phyloP scores from a whole-genome alignment of 495 filamentous ascomycete species.

The Emericellopsis terricola region DNA sequence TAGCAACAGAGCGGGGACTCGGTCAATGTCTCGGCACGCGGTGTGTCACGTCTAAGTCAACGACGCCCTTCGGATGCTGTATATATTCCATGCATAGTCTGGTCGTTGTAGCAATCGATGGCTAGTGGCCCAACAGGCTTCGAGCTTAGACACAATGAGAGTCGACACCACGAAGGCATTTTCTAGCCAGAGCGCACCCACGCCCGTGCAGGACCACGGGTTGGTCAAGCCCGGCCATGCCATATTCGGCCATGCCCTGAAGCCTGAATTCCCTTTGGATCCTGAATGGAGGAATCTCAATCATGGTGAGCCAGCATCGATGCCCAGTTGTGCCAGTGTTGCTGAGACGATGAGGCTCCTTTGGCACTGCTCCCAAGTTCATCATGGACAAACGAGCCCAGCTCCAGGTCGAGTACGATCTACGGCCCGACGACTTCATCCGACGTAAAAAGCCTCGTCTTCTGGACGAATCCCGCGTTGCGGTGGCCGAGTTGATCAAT shows the following conservation, averaged over 20 bases:
- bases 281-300: conserved; percentile 56
- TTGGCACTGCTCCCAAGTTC: conserved; percentile 49
- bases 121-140: too few species aligned
- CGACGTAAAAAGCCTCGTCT: conserved; percentile 37
- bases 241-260: conserved; percentile 44
- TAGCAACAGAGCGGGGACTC: too few species aligned
- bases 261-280: conserved; percentile 55
- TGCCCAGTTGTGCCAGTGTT: neutral
- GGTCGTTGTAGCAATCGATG: too few species aligned
- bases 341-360: conserved; percentile 38
- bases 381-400: conserved; percentile 37
- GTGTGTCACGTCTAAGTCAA: too few species aligned
- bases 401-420: conserved; percentile 44
- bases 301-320: conserved; percentile 38
- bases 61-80: too few species aligned
- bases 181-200: too few species aligned
- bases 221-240: too few species aligned
- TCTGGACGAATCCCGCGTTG: conserved; percentile 43
- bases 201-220: too few species aligned
- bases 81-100: too few species aligned
- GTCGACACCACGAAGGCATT: too few species aligned
- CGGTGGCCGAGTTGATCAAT: conserved; percentile 44
- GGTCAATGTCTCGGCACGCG: too few species aligned
- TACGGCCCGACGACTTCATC: conserved; percentile 54
- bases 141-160: too few species aligned